Evolutionary conservation across 768 basidiomycete species (phyloP), one percentile per base, ranked within the genome.

Genomic region (Crucibulum laeve): DNA sequence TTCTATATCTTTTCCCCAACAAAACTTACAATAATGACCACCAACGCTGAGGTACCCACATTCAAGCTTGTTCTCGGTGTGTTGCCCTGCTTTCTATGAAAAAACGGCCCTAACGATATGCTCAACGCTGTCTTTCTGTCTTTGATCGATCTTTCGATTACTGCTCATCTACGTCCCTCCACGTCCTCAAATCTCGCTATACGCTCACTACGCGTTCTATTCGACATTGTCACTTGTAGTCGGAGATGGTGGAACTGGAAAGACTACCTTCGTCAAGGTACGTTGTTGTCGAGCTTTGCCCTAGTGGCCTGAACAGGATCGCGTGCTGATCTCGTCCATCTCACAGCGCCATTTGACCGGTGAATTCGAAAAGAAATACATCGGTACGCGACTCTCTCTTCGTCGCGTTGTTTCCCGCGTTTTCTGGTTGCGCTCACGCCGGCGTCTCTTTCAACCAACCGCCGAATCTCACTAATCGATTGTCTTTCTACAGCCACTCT

Each of bases 311-410:
- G 38, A 53, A 52, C 55, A 49, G 55, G 74, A 83, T 84, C 78
- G 69, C 57, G 61, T 71, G 49, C 74, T 82, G 79, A 86, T 84
- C 69, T 57, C 49, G 28, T 24, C 40, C 44, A 51, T 59, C 55
- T 51, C 57, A 34, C 60, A 91, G 91, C 91, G 92, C 65, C 94
- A 97, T 71, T 83, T 95, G 81, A 96, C 93, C 53, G 95, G 95
- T 64, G 95, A 98, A 80, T 98, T 99, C 66, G 95, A 99, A 75
- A 99, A 99, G 82, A 99, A 99, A 69, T 97, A 96, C 71, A 95
- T 95, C 49, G 94, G 91, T 94, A 67, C 46, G 87, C 53, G 35
- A 44, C 51, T 48, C 50, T 42, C 46, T 38, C 44, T 40, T 50
- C 24, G 35, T 48, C 50, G 50, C 51, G 50, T 47, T 42, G 26